Percentiles rank a stretch among this genome's conserved stretches.
phyloP scores from a whole-genome alignment of 371 early-diverging fungal species.

The Lichtheimia corymbifera region DNA sequence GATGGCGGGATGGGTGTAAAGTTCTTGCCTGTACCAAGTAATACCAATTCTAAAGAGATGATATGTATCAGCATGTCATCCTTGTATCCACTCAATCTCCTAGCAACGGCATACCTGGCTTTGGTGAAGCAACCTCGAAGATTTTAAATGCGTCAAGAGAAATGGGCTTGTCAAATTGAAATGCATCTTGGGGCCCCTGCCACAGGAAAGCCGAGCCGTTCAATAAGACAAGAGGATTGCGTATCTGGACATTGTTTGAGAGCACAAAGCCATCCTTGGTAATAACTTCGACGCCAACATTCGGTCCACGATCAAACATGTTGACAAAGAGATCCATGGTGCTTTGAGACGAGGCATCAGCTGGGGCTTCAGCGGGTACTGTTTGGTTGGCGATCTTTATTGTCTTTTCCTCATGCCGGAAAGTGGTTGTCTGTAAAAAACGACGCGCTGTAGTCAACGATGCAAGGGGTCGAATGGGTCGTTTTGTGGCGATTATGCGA shows the following conservation, averaged over 20 bases:
- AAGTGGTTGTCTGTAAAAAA: no score
- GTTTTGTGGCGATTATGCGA: no score
- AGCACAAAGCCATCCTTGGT: constrained; percentile 53
- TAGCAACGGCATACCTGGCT: constrained; percentile 33
- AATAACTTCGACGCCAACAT: constrained; percentile 46
- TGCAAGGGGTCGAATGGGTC: no score
- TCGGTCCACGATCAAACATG: constrained; percentile 57
- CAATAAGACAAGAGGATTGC: constrained; percentile 45
- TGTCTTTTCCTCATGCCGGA: no score
- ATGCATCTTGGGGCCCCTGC: constrained; percentile 39
- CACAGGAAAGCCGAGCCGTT: constrained; percentile 55
- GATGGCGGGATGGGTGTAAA: background rate
- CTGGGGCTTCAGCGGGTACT: constrained; percentile 18
- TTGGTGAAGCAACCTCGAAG: constrained; percentile 50
- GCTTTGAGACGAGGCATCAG: constrained; percentile 1
- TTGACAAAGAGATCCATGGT: constrained; percentile 41
- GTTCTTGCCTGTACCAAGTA: background rate
- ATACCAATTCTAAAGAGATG: background rate
- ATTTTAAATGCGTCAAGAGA: constrained; percentile 44
- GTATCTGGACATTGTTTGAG: constrained; percentile 44
- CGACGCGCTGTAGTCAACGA: no score
- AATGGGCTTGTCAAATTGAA: constrained; percentile 32
- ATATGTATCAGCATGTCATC: no score
- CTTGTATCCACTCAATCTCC: no score
- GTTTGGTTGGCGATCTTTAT: constrained; percentile 15